phyloP scores from a whole-genome alignment of 345 rosid genomes.

The Hibiscus tridactylites region DNA sequence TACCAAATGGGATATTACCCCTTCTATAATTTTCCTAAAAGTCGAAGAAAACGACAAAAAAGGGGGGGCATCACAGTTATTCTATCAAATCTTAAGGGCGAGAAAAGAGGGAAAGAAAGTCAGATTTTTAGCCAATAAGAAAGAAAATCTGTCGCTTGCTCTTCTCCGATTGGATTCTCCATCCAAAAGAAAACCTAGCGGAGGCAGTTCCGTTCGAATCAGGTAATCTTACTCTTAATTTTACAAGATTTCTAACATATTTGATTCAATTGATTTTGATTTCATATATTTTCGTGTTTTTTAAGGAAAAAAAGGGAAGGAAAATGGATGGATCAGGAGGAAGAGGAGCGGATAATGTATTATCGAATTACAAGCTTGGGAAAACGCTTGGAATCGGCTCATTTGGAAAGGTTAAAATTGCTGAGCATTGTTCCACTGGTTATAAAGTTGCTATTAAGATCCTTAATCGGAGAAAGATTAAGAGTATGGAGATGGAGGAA shows the following conservation, averaged over 20 bases:
- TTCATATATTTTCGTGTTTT: background rate
- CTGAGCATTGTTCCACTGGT: slow-evolving; percentile 76
- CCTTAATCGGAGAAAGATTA: slow-evolving; percentile 77
- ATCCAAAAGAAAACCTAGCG: background rate
- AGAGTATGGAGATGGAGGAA: slow-evolving; percentile 78
- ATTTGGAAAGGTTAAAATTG: slow-evolving; percentile 90
- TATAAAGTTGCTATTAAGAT: slow-evolving; percentile 95
- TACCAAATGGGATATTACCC: no score
- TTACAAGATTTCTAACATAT: background rate
- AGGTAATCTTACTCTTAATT: background rate
- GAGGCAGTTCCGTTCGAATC: background rate
- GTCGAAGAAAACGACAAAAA: background rate
- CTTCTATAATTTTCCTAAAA: no score
- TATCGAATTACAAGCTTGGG: slow-evolving; percentile 72
- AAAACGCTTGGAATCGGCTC: slow-evolving; percentile 89
- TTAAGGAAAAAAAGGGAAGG: slow-evolving; percentile 10
- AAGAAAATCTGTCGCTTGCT: background rate
- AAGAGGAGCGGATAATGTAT: slow-evolving; percentile 42
- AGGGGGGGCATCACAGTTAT: background rate
- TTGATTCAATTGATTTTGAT: background rate
- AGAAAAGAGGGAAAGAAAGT: background rate
- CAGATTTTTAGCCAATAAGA: background rate
- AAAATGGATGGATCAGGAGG: slow-evolving; percentile 57
- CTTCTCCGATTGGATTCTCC: slow-evolving; percentile 1
- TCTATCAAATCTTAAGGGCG: background rate